A percentile compares a stretch with the other conserved stretches of the same genome.
These are phyloP conservation scores for Mycena haematopus DNA, from an alignment of 768 basidiomycete genomes.

Conservation along the genomic window DNA sequence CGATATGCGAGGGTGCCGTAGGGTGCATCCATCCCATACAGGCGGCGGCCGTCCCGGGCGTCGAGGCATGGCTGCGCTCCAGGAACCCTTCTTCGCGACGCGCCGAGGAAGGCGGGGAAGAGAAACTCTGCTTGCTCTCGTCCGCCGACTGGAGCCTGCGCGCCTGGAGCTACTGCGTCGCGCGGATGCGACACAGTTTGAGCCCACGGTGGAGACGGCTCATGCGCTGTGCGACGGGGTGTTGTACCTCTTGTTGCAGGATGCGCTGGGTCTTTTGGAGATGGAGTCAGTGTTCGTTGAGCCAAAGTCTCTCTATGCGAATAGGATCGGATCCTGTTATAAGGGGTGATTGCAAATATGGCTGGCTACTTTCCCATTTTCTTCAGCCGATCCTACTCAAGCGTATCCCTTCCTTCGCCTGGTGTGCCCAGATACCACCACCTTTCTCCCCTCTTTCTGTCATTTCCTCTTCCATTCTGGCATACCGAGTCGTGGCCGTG, in stretches of 20 bases:
- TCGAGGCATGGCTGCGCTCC: neutral
- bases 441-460: too few species aligned
- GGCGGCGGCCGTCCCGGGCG: neutral
- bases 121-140: constrained; percentile 5
- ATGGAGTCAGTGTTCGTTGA: too few species aligned
- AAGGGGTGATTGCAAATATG: too few species aligned
- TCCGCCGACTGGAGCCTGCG: constrained; percentile 35
- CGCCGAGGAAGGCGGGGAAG: neutral
- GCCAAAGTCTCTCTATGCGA: too few species aligned
- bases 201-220: constrained; percentile 45
- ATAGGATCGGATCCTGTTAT: too few species aligned
- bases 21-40: neutral
- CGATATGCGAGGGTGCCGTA: neutral
- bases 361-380: too few species aligned
- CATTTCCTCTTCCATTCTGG: too few species aligned
- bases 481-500: too few species aligned
- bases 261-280: constrained; percentile 15
- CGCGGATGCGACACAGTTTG: constrained; percentile 40
- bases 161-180: constrained; percentile 38
- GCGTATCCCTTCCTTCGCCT: too few species aligned
- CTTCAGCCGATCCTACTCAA: too few species aligned
- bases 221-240: constrained; percentile 47
- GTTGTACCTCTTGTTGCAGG: constrained; percentile 45
- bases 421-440: too few species aligned
- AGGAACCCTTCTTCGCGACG: neutral